Evolutionary conservation across 202 grass and related monocot genomes (phyloP).

Genomic region (Dendrocalamus latiflorus): DNA sequence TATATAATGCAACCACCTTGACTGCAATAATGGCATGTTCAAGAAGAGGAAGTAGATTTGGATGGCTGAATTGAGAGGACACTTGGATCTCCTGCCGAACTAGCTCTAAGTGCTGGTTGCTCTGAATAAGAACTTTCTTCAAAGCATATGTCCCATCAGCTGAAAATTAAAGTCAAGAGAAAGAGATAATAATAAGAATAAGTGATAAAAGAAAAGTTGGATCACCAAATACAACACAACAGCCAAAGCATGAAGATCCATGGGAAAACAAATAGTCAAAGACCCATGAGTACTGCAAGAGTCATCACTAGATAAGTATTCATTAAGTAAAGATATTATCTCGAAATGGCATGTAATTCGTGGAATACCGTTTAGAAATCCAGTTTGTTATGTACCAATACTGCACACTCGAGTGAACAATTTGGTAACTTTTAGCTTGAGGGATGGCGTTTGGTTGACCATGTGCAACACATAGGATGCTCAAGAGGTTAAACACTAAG

Average conservation of each 20-base stretch:
- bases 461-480: neutral
- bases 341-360: neutral
- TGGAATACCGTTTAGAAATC: neutral
- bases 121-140: slow-evolving; percentile 88
- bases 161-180: slow-evolving; percentile 36
- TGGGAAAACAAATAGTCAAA: neutral
- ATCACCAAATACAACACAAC: neutral
- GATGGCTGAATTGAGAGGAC: slow-evolving; percentile 82
- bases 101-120: slow-evolving; percentile 69
- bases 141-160: slow-evolving; percentile 80
- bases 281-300: neutral
- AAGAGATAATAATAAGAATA: neutral
- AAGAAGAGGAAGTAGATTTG: slow-evolving; percentile 93
- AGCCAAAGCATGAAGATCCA: neutral
- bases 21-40: slow-evolving; percentile 75
- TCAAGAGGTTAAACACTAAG: neutral
- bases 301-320: slow-evolving; percentile 18
- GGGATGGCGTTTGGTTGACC: neutral
- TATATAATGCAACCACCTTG: slow-evolving; percentile 65
- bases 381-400: neutral
- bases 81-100: slow-evolving; percentile 77
- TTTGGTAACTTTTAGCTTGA: neutral
- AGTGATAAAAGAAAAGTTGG: slow-evolving; percentile 5
- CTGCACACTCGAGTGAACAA: neutral
- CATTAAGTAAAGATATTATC: neutral